phyloP scores from a whole-genome alignment of 176 grass and related monocot genomes.

The Rhynchospora breviuscula region DNA sequence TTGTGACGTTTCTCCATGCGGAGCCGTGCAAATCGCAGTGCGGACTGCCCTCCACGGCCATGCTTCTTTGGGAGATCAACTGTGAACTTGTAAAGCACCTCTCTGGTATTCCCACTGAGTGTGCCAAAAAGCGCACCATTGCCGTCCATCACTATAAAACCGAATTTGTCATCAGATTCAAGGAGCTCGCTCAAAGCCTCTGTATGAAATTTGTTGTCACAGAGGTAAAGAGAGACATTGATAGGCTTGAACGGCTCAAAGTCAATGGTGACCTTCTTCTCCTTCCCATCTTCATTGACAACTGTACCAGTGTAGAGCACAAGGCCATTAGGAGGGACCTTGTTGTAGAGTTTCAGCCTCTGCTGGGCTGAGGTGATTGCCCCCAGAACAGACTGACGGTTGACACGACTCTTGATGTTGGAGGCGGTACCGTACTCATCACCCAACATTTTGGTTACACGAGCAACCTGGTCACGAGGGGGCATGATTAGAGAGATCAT shows the following conservation, averaged over 20 bases:
- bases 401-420: constrained; percentile 13
- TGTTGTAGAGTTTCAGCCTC: constrained; percentile 11
- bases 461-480: not conserved
- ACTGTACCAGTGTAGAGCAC: constrained; percentile 4
- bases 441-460: constrained; percentile 6
- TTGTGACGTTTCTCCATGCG: constrained; percentile 23
- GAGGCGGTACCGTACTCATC: constrained; percentile 18
- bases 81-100: constrained; percentile 14
- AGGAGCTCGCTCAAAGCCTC: constrained; percentile 14
- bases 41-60: constrained; percentile 13
- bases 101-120: constrained; percentile 21
- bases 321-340: not conserved
- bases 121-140: constrained; percentile 20
- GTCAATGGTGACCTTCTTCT: constrained; percentile 15
- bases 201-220: constrained; percentile 1
- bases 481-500: constrained; percentile 12
- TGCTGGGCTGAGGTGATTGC: constrained; percentile 16
- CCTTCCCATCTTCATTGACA: not conserved
- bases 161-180: constrained; percentile 15
- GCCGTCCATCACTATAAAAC: constrained; percentile 20
- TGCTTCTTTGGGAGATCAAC: constrained; percentile 25
- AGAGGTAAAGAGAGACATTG: not conserved
- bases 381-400: constrained; percentile 6
- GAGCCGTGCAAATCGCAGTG: constrained; percentile 2
- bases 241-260: constrained; percentile 19